Base-by-base conservation (phyloP, 2,329 filamentous ascomycete genomes). In the Pezicula carpinea region DNA sequence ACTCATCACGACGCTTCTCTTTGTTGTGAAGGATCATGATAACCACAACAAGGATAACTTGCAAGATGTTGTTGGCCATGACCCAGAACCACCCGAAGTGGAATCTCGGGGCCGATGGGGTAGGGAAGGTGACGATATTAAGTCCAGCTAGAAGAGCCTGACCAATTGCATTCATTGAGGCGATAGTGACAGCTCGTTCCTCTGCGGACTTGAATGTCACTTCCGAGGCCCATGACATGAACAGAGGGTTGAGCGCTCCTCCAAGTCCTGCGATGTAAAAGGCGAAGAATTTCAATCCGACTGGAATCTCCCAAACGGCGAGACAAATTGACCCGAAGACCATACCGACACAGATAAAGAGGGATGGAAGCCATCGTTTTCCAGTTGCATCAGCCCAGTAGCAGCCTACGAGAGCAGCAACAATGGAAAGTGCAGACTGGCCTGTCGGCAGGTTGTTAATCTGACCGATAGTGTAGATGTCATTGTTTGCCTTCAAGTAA, bases 91-190 rank as follows among this genome's bases (percentile, higher is more conserved):
- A 48, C 5, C 46, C 46, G 33, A 48, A 48, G n/a, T 44, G 17
- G 29, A 48, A 48, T 6, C 46, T 23, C 11, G 46, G 46, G 1
- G 46, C 46, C 6, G 15, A 34, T 10, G 31, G 32, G 3, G 46
- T 48, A 8, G 46, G 46, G 29, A 48, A 48, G 4, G 46, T 48
- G 23, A 48, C 46, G 22, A 48, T 48, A 22, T 48, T 48, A 5
- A 60, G 48, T 49, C 59, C 61, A 22, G 59, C 53, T 18, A 58
- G 56, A 38, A 61, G 58, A 2, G 59, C 56, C 53, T 61, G 59
- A 1, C 65, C 65, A 22, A 69, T 50, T 0, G 66, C 67, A 60
- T 60, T 66, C 66, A 60, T 67, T 15, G 47, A 66, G 26, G 57
- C 62, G 21, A 65, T 64, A 43, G 63, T 58, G 18, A 64, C 53